These are phyloP conservation scores for Hymenoscyphus fraxineus DNA, from an alignment of 2,329 filamentous ascomycete species.

Conservation along the genomic window DNA sequence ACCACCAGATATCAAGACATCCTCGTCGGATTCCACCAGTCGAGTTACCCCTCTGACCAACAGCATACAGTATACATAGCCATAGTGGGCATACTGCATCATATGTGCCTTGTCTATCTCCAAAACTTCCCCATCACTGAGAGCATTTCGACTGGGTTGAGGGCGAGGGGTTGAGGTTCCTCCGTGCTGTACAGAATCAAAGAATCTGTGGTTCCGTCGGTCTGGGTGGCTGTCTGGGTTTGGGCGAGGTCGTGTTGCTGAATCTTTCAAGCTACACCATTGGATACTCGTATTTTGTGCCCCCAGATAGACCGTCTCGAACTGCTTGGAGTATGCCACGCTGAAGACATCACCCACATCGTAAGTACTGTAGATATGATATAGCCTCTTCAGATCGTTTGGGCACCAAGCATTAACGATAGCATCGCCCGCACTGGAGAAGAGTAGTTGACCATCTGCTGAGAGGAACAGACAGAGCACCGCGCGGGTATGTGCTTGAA, in stretches of 20 bases:
- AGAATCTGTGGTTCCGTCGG: conserved; percentile 80
- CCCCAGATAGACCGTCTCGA: conserved; percentile 83
- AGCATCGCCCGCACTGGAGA: conserved; percentile 90
- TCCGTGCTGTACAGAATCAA: conserved; percentile 88
- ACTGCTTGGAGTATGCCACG: conserved; percentile 76
- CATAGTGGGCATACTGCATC: conserved; percentile 85
- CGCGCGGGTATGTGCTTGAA: conserved; percentile 88
- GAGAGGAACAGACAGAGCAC: conserved; percentile 83
- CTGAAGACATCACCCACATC: conserved; percentile 96
- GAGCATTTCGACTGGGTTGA: conserved; percentile 43
- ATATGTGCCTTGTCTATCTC: conserved; percentile 81
- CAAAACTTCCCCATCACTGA: conserved; percentile 60
- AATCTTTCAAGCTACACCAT: conserved; percentile 76
- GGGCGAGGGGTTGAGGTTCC: conserved; percentile 69
- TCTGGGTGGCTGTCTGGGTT: conserved; percentile 69
- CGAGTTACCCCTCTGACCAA: conserved; percentile 67
- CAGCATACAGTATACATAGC: conserved; percentile 96
- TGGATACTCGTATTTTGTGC: conserved; percentile 94
- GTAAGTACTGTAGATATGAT: conserved; percentile 88
- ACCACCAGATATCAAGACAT: conserved; percentile 84
- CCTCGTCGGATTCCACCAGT: conserved; percentile 66
- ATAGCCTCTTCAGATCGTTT: conserved; percentile 68
- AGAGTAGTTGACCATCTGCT: conserved; percentile 67
- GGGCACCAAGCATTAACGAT: conserved; percentile 94
- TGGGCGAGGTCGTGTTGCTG: conserved; percentile 54